Base-by-base conservation (phyloP, 2,329 filamentous ascomycete species). In the Cladosporium cucumerinum region DNA sequence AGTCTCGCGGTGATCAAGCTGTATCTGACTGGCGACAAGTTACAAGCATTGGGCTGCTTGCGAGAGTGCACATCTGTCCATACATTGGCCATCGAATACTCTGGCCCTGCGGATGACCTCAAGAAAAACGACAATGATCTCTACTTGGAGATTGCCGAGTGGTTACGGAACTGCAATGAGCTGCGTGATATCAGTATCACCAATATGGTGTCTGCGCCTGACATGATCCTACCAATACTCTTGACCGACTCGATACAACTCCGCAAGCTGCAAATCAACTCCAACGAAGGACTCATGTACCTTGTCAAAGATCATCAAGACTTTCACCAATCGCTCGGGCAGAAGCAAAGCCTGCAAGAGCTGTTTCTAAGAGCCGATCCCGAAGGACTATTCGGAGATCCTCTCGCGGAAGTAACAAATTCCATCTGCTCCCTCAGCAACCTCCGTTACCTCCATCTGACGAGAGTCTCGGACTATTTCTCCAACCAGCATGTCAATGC, bases 1-100 rank as follows among this genome's bases (percentile, higher is more conserved):
- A 86, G 87, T 5, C 77, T 92, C 12, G 82, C 78, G 65, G 77
- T 81, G 65, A 74, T 88, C 65, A 81, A 82, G 66, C 74, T 88
- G 4, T 81, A 78, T 57, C 74, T 87, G 52, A 80, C 75, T 32
- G 78, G 77, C 57, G 80, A 82, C 62, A 81, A 81, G 11, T 78
- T 84, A 55, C 80, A 80, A 21, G 82, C 81, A 55, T 70, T 87
- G 3, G 79, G 79, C 16, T 70, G 81, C 21, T 77, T 87, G 10
- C 77, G 81, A 70, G 77, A 75, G 23, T 86, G 84, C 67, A 83
- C 77, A 6, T 75, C 78, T 5, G 72, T 88, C 21, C 79, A 82
- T 66, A 78, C 75, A 5, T 73, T 88, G 2, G 75, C 80, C 5
- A 75, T 88, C 14, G 78, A 80, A 46, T 82, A 84, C 65, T 75